Evolutionary conservation across 148 eudicot species (phyloP), one percentile per base, ranked within the genome.

Genomic region (Chenopodium formosanum): DNA sequence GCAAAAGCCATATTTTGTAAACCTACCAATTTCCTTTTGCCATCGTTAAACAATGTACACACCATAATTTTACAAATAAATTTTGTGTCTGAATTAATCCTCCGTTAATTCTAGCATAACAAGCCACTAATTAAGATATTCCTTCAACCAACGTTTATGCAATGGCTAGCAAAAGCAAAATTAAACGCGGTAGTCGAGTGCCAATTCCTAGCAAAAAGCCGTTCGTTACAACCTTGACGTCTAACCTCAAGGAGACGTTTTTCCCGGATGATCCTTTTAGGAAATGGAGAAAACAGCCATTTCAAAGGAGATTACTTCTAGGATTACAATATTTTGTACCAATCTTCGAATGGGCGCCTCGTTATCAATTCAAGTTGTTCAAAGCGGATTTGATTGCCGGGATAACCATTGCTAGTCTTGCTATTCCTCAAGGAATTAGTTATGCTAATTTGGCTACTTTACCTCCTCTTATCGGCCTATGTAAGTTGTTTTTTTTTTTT

Each of bases 351-450:
- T 92, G 95, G 95, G 93, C 90, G 20, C 92, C 95, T 2, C 88
- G 83, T 1, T 92, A 92, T 72, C 87, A 72, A 4, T 75, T 89
- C 20, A 56, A 75, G 7, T 89, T 80, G 75, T 86, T 92, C 19
- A 92, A 74, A 56, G 82, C 92, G 9, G 93, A 92, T 82, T 62
- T 92, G 14, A 76, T 92, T 1, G 87, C 95, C 13, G 95, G 95
- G 1, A 86, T 92, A 56, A 92, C 95, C 60, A 88, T 92, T 66
- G 91, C 95, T 40, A 92, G 93, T 67, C 92, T 92, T 29, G 95
- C 93, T 20, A 87, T 92, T 77, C 95, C 93, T 67, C 95, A 92
- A 77, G 95, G 95, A 22, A 92, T 92, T 63, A 92, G 95, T 76
- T 92, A 92, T 79, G 95, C 95, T 63, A 86, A 79, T 62, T 85